These are phyloP conservation scores for Fraxinus anomala DNA, from an alignment of 257 asterid species.

Conservation along the genomic window DNA sequence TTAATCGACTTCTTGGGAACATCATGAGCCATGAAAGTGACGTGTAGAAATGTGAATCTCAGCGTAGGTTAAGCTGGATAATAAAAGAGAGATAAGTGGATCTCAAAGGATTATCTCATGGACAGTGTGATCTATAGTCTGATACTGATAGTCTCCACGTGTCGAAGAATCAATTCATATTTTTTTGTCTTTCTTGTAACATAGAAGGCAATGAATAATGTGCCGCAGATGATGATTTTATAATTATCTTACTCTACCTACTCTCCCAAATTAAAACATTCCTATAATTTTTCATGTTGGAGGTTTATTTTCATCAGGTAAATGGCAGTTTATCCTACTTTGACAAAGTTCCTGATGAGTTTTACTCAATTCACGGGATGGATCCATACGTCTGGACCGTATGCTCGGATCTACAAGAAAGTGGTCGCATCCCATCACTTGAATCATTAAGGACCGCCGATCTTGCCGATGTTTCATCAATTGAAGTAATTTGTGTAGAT, in stretches of 20 bases:
- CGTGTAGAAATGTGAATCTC: neutral
- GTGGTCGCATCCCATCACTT: constrained; percentile 87
- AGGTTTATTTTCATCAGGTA: constrained; percentile 54
- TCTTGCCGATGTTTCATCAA: constrained; percentile 53
- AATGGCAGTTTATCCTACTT: constrained; percentile 87
- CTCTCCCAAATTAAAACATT: constrained; percentile 15
- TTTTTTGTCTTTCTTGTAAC: neutral
- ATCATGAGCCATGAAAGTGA: constrained; percentile 3
- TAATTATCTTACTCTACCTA: constrained; percentile 8
- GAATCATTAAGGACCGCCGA: constrained; percentile 71
- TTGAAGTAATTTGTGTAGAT: constrained; percentile 81
- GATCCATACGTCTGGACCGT: constrained; percentile 93
- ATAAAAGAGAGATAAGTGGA: constrained; percentile 11
- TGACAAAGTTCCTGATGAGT: constrained; percentile 80
- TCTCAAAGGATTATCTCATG: constrained; percentile 8
- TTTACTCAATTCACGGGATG: constrained; percentile 84
- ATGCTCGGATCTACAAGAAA: constrained; percentile 84
- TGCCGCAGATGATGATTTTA: constrained; percentile 10
- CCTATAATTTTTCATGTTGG: neutral
- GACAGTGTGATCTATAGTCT: constrained; percentile 3
- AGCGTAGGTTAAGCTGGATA: constrained; percentile 18
- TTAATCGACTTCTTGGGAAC: neutral
- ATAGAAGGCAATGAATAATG: neutral
- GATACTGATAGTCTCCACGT: neutral
- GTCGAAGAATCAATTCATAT: neutral